Base-by-base conservation (phyloP, 73 alveolate genomes). In the Blepharisma japonicum region DNA sequence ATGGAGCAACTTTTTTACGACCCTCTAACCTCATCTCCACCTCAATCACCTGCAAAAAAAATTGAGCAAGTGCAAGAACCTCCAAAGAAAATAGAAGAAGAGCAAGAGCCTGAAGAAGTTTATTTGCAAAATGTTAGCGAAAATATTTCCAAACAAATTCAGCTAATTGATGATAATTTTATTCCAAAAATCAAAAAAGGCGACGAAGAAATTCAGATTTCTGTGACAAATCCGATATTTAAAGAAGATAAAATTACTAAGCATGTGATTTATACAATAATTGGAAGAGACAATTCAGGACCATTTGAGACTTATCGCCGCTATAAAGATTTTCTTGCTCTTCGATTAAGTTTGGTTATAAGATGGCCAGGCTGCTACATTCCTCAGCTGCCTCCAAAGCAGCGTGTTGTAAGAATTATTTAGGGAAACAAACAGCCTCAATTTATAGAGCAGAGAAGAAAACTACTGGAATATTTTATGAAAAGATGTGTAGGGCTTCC, bases 331-430 rank as follows among this genome's bases (percentile, higher is more conserved):
- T 92, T 92, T 72, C 51, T 32, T 14, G 80, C 91, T 25, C 81
- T 92, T 27, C 78, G 95, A 83, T 50, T 74, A 39, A 88, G 81
- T 6, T 83, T 92, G 1, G 81, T 61, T 25, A 54, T 45, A 1
- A 50, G 91, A 56, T 89, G 85, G 87, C 98, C 98, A 6, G 98
- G 98, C 7, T 79, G 92, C 54, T 92, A 82, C 76, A 71, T 92
- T 14, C 98, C 98, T 38, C 91, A 93, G 55, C 77, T 92, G 49
- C 98, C 98, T 0, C 74, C 38, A 25, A 61, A 61, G 47, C 74
- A 61, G 5, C n/a, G n/a, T 8, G 23, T 61, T 0, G 74, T 61
- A 61, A 20, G n/a, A n/a, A 20, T 23, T 18, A 55, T 47, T 20
- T 61, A 81, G 88, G 80, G 80, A 6, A 81, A 81, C 53, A 68